Base-by-base conservation (phyloP, 225 moss, liverwort and hornwort genomes). In the Neckera pumila region DNA sequence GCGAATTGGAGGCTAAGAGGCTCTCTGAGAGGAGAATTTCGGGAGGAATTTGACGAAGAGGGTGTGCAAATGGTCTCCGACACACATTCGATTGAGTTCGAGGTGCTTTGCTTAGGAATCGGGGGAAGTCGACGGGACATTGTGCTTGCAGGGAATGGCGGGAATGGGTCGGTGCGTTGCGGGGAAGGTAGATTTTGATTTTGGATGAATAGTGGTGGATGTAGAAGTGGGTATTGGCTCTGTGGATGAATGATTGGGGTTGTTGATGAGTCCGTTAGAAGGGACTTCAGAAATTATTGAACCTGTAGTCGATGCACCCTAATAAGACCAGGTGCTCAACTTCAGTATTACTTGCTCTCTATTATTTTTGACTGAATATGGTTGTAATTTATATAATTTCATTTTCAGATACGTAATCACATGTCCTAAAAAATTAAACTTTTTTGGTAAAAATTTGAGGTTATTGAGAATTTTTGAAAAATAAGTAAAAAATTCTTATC, bases 381-480 rank as follows among this genome's bases (percentile, higher is more conserved):
- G 17, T n/a, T 36, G 22, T 14, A 53, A 14, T 77, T 54, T 11
- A 6, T 6, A 6, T n/a, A 1, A 15, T 25, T 54, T 36, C 6
- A 76, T 54, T 56, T 20, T 10, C 1, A 26, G 1, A 54, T 16
- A 6, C 0, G 0, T 25, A 25, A n/a, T n/a, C 25, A n/a, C 6
- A n/a, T n/a, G 23, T 15, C 6, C 3, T 77, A 3, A 10, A 14
- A 47, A 11, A 47, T 47, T 47, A 11, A 47, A 47, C 11, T 47
- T 11, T 47, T 47, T 47, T 47, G 11, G 47, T 47, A 12, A 47
- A 47, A 14, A 53, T 6, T 76, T 76, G 22, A 51, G 21, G 51
- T 51, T 51, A 20, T 0, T 12, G 0, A 53, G 36, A 54, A 22
- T 9, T 76, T 8, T 14, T 14, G 9, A 8, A 34, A 5, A 36